A percentile compares a stretch with the other conserved stretches of the same genome.
phyloP scores from a whole-genome alignment of 2,329 filamentous ascomycete genomes.

The Macrophomina tecta region DNA sequence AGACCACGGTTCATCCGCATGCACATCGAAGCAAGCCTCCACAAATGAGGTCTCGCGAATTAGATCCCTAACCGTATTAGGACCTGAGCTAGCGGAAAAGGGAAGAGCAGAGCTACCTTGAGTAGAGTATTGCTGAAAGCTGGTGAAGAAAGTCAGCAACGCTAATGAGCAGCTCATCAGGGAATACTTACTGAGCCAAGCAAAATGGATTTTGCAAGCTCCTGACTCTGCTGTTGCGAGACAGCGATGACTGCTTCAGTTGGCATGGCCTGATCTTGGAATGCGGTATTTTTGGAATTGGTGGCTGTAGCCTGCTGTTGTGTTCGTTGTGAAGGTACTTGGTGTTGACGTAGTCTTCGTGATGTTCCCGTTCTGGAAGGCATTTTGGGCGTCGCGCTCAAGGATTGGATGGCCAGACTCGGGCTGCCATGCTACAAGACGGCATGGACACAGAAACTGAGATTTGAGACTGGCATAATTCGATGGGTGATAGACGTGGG shows the following conservation, averaged over 20 bases:
- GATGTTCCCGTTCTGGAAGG: background rate
- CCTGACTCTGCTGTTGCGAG: constrained; percentile 53
- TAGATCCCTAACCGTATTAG: constrained; percentile 33
- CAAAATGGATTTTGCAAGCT: constrained; percentile 55
- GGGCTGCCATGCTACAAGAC: too few relatives aligned
- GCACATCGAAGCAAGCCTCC: constrained; percentile 35
- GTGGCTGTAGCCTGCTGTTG: constrained; percentile 41
- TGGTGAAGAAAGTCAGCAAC: background rate
- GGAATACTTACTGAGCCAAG: constrained; percentile 49
- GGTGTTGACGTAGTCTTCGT: background rate
- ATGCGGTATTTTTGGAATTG: too few relatives aligned
- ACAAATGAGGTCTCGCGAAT: constrained; percentile 43
- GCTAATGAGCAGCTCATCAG: too few relatives aligned
- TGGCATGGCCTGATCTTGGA: constrained; percentile 50
- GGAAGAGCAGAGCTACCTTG: background rate
- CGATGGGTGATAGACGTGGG: too few relatives aligned
- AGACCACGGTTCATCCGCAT: constrained; percentile 32
- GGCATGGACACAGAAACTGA: too few relatives aligned
- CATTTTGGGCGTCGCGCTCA: too few relatives aligned
- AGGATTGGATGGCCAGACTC: too few relatives aligned
- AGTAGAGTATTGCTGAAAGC: constrained; percentile 6
- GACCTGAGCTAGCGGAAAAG: background rate
- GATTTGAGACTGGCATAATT: too few relatives aligned
- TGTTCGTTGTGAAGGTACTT: background rate
- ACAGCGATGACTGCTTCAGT: constrained; percentile 20